Conservation (phyloP, 345 rosid genomes). For the Eucalyptus curtisii region DNA sequence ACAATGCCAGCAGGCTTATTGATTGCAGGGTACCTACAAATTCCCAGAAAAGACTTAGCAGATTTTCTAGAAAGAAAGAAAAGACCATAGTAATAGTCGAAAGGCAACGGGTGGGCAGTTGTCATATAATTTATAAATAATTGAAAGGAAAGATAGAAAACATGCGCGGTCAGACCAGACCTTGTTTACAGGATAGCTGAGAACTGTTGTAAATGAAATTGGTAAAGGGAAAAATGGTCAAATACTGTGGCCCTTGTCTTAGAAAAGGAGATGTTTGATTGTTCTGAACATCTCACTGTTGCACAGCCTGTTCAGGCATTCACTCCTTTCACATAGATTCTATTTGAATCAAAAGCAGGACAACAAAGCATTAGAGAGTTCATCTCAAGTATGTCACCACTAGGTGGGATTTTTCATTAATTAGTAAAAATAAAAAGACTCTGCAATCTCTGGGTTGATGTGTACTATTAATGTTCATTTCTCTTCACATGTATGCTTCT, state of each 20-base stretch:
- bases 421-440: not conserved
- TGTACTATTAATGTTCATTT: not conserved
- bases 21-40: conserved; percentile 87
- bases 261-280: not conserved
- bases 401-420: not conserved
- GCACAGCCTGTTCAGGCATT: not conserved
- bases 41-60: not conserved
- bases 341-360: not conserved
- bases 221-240: not conserved
- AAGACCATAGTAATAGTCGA: not conserved
- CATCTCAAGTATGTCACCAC: not conserved
- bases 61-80: not conserved
- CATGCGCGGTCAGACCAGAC: not conserved
- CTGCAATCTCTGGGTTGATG: not conserved
- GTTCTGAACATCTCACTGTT: not conserved
- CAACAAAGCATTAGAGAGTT: not conserved
- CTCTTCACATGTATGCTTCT: not conserved
- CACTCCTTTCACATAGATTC: not conserved
- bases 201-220: not conserved
- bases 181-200: not conserved
- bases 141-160: not conserved
- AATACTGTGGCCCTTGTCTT: not conserved
- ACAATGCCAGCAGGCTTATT: conserved; percentile 94
- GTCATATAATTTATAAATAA: not conserved
- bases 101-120: not conserved